Base-by-base conservation (phyloP, 805 yeast species). In the Yarrowia yakushimensis region DNA sequence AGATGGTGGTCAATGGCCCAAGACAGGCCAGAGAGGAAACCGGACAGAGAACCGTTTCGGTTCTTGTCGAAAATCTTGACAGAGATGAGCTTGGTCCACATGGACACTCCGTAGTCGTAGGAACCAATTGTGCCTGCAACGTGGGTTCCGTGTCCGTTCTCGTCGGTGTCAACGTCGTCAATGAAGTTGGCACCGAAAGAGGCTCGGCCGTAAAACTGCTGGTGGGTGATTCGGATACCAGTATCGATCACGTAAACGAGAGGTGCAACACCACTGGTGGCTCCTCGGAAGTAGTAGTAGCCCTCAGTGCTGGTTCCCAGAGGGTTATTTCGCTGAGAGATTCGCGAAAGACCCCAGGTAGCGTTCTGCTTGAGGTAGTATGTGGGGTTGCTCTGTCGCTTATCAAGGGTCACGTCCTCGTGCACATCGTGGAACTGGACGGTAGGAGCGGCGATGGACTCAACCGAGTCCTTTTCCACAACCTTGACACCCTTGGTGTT, bases 121-220 rank as follows among this genome's bases (percentile, higher is more conserved):
- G 48, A 63, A 71, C 63, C 68, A 78, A 79, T 89, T 34, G 96
- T 90, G 76, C 97, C 97, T n/a, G 97, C 96, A 77, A 96, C 90
- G 72, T 91, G 97, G 54, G 97, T 90, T 71, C 97, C 97, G 76
- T 91, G 97, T 60, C 97, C 97, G 70, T 89, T 88, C 60, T 90
- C 94, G 73, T 92, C 97, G 67, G 86, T 90, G 60, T 80, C 81
- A 68, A 85, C 90, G 70, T 85, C 86, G 60, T 75, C 69, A 67
- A 96, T 96, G 67, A 89, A 79, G 63, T 96, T 89, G 57, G 85
- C 81, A 68, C 96, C 96, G 96, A 96, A 89, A 39, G 73, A 72
- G 46, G 96, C 96, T 77, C 97, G 84, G 50, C 92, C 92, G 11
- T 78, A 86, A 70, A 91, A 91, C 70, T 90, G 94, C 34, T 78